Base-by-base conservation (phyloP, 2,329 filamentous ascomycete species). In the Penicillium sp. region DNA sequence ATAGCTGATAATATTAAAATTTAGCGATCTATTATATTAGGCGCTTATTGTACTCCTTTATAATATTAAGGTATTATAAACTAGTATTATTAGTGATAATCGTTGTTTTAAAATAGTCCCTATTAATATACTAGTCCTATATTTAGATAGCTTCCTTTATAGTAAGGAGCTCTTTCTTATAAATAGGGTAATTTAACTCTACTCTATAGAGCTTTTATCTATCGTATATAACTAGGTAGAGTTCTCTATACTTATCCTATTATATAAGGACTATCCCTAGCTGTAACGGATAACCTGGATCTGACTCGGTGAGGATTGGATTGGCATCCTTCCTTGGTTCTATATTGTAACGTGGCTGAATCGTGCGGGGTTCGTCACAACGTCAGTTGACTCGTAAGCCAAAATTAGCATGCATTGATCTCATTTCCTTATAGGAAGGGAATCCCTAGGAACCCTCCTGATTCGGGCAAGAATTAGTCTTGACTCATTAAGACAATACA, bases 51-150 rank as follows among this genome's bases (percentile, higher is more conserved):
- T 55, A 55, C 13, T 29, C 43, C 8, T 11, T 54, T 3, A 13
- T 54, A 16, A 23, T 43, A 4, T 16, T 34, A 14, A 49, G 13
- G 13, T n/a, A n/a, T n/a, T n/a, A n/a, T n/a, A n/a, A n/a, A n/a
- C n/a, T n/a, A n/a, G n/a, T n/a, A n/a, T n/a, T 16, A 40, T 53
- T n/a, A 2, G 45, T 53, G 9, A 55, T 39, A 39, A 50, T 40
- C 0, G 5, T 32, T 2, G 18, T 55, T 19, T 44, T 18, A 7
- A 36, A 44, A 2, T 16, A 4, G 7, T 50, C 5, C 0, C 27
- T 46, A 14, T 49, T 14, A n/a, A 46, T 49, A 41, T 55, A 55
- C 2, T 13, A 7, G 13, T 53, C 19, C 51, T 47, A 47, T 18
- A 26, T 36, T 7, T 19, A 13, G 13, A 47, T 16, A 6, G 43